Evolutionary conservation across 2,329 filamentous ascomycete species (phyloP), one percentile per base, ranked within the genome.

Genomic region (Hypoxylon sp.): DNA sequence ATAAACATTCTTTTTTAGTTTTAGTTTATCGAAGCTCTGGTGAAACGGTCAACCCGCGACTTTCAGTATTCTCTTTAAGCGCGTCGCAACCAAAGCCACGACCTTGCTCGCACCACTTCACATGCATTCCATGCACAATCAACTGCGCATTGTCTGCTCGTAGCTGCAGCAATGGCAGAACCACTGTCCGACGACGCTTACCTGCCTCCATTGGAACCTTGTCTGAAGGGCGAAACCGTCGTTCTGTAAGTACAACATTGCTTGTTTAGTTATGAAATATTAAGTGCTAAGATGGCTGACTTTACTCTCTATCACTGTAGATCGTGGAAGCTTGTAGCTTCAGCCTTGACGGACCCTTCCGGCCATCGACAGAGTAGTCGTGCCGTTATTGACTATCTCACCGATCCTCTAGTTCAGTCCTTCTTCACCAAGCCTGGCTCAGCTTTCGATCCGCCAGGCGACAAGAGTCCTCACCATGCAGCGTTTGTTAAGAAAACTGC

Each of bases 401-500:
- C 84, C 69, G 90, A 95, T 73, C 81, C 87, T 59, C 87, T 90
- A 70, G 90, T 92, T 70, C 81, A 89, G 71, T 82, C 85, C 58
- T 83, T 94, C 62, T 85, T 97, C 62, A 88, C 87, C 70, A 85
- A 87, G 59, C 91, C 92, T 25, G 84, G 89, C 74, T 85, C 84
- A 68, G 88, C 90, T 43, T 97, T 95, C 77, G 81, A 86, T 62
- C 74, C 84, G 68, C 83, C 90, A 1, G 61, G 43, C 68, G 69
- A 73, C 51, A 88, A 86, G 69, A 76, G 87, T 54, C 83, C 88
- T 73, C 87, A 91, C 29, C 92, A 90, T 78, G 84, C 87, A 70
- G 86, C 87, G 16, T 96, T 96, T 75, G 91, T 96, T 65, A 91
- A 91, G 19, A 94, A 90, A 78, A 97, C 92, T 0, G 91, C 94